A percentile compares a stretch with the other conserved stretches of the same genome.
These are phyloP conservation scores for Aspergillus sp. DNA, from an alignment of 2,329 filamentous ascomycete genomes.

Conservation along the genomic window DNA sequence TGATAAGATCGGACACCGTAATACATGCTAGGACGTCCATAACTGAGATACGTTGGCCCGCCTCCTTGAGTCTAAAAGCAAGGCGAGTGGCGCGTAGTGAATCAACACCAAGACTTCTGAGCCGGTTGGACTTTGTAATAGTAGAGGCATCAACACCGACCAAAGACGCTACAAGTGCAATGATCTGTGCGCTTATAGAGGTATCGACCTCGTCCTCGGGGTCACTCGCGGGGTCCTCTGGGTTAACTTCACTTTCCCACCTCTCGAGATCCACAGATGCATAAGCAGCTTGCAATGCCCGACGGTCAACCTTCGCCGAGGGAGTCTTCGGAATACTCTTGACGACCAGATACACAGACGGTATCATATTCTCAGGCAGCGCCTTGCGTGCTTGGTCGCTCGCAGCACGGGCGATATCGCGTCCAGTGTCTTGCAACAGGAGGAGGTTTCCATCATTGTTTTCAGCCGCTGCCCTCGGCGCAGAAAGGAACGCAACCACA, in stretches of 20 bases:
- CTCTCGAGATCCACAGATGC: conserved; percentile 24
- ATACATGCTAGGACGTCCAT: conserved; percentile 30
- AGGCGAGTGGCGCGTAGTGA: conserved; percentile 34
- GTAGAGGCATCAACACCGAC: conserved; percentile 20
- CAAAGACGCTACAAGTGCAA: conserved; percentile 24
- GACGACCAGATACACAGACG: conserved; percentile 32
- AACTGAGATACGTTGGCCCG: conserved; percentile 26
- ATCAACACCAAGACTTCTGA: conserved; percentile 31
- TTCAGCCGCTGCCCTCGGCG: conserved; percentile 15
- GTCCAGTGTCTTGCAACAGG: conserved; percentile 16
- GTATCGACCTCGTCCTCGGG: background rate
- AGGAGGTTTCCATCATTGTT: conserved; percentile 9
- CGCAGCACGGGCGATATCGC: conserved; percentile 24
- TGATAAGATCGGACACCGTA: conserved; percentile 27
- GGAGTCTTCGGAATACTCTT: conserved; percentile 28
- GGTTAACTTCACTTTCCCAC: conserved; percentile 27
- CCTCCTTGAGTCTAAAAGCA: conserved; percentile 25
- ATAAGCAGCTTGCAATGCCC: conserved; percentile 27
- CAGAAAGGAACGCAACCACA: conserved; percentile 37
- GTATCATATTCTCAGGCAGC: conserved; percentile 36
- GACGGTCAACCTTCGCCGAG: conserved; percentile 36
- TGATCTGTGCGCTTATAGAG: conserved; percentile 12
- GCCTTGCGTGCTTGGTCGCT: conserved; percentile 18
- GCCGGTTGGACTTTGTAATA: conserved; percentile 22
- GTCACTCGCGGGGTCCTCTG: conserved; percentile 8